Percentiles rank a stretch among this genome's conserved stretches.
phyloP scores from a whole-genome alignment of 2,329 filamentous ascomycete genomes.

The Trichoderma sp. region DNA sequence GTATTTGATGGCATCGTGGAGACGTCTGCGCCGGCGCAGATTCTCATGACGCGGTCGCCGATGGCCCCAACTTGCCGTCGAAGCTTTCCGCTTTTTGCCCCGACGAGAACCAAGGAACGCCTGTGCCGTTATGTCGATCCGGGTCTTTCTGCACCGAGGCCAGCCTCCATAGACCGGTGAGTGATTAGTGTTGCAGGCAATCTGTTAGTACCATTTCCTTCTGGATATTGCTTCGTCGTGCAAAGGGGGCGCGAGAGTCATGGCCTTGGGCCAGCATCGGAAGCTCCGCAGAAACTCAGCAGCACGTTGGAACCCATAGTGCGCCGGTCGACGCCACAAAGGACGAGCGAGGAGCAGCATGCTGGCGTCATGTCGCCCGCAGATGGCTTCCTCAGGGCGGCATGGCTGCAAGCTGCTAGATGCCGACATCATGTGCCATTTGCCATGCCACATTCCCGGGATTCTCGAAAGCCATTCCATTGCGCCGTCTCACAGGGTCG shows the following conservation, averaged over 20 bases:
- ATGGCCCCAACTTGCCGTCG: not conserved
- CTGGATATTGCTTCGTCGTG: too few species aligned
- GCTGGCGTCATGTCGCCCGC: not conserved
- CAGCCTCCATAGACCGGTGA: conserved; percentile 9
- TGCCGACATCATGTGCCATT: conserved; percentile 21
- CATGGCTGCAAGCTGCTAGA: conserved; percentile 15
- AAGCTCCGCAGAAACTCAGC: conserved; percentile 16
- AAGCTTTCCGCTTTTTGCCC: not conserved
- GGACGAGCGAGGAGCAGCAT: not conserved
- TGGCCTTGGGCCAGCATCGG: not conserved
- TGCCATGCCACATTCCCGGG: conserved; percentile 11
- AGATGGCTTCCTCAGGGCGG: not conserved
- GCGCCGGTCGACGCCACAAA: conserved; percentile 27
- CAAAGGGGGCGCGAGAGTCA: conserved; percentile 8
- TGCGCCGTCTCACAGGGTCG: not conserved
- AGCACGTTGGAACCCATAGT: not conserved
- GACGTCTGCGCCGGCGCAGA: not conserved
- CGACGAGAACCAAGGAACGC: too few species aligned
- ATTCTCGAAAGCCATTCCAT: not conserved
- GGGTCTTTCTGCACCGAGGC: conserved; percentile 5
- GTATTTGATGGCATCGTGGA: not conserved
- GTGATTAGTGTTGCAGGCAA: not conserved
- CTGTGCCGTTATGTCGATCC: not conserved
- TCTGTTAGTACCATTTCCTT: conserved; percentile 6
- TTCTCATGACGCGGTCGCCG: not conserved